Conservation (phyloP, 108 stramenopile genomes). For the Nannochloropsis gaditana region DNA sequence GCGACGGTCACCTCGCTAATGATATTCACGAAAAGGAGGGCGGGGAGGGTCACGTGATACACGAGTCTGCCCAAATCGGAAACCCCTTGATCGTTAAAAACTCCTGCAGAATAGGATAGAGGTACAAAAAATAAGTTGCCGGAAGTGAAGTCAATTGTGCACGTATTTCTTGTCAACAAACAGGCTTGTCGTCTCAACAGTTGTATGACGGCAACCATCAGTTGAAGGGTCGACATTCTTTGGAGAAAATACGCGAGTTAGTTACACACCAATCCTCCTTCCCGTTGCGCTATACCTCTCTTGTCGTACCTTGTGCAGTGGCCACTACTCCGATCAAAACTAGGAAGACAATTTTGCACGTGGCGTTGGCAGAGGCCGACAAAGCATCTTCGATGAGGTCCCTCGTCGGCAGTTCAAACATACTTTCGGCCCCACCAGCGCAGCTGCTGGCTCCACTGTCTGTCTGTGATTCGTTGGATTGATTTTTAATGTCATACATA, state of each 20-base stretch:
- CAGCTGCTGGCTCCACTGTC: too few species aligned
- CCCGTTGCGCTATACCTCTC: too few species aligned
- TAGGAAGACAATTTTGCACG: slow-evolving; percentile 15
- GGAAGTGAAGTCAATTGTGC: neutral
- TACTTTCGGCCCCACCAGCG: too few species aligned
- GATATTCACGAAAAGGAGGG: neutral
- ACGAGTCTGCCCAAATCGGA: slow-evolving; percentile 3
- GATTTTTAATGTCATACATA: too few species aligned
- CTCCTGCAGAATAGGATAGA: neutral
- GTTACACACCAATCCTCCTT: too few species aligned
- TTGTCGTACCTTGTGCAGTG: neutral
- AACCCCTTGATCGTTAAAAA: slow-evolving; percentile 18
- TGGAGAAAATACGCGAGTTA: too few species aligned
- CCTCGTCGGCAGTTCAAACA: slow-evolving; percentile 8
- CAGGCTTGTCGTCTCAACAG: too few species aligned
- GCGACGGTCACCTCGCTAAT: neutral
- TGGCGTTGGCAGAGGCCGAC: neutral
- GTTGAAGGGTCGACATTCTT: too few species aligned
- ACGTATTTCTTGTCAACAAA: too few species aligned
- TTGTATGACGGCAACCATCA: too few species aligned
- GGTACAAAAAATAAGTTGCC: neutral
- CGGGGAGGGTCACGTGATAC: neutral
- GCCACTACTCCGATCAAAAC: neutral
- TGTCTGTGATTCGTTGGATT: too few species aligned
- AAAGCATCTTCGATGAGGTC: neutral